phyloP scores from a whole-genome alignment of 1,139 yeast genomes.

The Scheffersomyces titani region DNA sequence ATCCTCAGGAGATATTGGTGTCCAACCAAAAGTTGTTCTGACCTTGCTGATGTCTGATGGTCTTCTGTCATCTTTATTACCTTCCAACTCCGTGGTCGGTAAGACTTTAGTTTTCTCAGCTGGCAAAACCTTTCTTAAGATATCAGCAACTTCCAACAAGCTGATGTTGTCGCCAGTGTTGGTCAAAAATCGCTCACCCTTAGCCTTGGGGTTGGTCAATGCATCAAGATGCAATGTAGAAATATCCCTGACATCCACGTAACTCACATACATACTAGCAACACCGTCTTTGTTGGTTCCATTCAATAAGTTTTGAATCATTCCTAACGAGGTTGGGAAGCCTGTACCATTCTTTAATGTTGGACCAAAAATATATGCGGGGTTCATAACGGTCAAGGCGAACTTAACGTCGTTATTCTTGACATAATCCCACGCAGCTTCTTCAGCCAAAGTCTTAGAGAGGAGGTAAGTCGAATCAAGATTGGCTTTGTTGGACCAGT shows the following conservation, averaged over 20 bases:
- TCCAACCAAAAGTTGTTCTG: background rate
- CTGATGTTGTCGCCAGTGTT: background rate
- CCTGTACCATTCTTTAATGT: constrained; percentile 2
- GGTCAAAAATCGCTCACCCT: constrained; percentile 11
- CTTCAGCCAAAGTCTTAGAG: constrained; percentile 14
- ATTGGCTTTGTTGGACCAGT: background rate
- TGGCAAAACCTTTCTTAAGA: background rate
- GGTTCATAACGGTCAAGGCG: constrained; percentile 13
- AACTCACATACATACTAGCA: constrained; percentile 3
- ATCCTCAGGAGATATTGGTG: background rate
- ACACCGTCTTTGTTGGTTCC: constrained; percentile 5
- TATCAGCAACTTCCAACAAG: background rate
- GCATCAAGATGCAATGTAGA: constrained; percentile 16
- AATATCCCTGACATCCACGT: constrained; percentile 21
- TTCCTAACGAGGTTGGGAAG: constrained; percentile 3
- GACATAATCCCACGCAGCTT: constrained; percentile 14
- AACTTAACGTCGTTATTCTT: background rate
- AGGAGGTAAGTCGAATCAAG: background rate
- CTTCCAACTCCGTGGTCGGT: constrained; percentile 2
- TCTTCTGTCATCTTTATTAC: background rate
- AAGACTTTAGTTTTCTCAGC: background rate
- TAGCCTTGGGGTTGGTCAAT: constrained; percentile 9
- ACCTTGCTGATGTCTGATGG: background rate
- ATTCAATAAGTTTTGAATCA: constrained; percentile 1
- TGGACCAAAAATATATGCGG: constrained; percentile 20